phyloP scores from a whole-genome alignment of 1,284 basidiomycete genomes.

The Trichosporon sp. region DNA sequence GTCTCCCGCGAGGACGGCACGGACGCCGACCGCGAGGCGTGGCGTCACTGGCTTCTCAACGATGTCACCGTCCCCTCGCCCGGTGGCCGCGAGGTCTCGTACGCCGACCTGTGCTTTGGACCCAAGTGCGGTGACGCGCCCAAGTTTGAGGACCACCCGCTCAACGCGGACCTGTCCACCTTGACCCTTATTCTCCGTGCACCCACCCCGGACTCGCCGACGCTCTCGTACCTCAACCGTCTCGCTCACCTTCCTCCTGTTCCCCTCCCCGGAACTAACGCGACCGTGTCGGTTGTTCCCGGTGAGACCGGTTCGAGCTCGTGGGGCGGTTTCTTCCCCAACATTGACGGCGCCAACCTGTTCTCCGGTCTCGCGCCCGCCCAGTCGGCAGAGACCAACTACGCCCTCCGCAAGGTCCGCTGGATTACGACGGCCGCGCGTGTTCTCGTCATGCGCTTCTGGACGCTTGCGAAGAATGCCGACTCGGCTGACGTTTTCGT shows the following conservation, averaged over 20 bases:
- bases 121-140: conserved; percentile 26
- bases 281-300: conserved; percentile 34
- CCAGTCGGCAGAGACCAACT: conserved; percentile 23
- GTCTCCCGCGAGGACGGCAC: conserved; percentile 34
- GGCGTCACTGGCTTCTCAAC: conserved; percentile 41
- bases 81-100: conserved; percentile 24
- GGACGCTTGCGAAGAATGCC: conserved; percentile 82
- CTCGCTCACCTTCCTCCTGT: conserved; percentile 51
- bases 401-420: conserved; percentile 66
- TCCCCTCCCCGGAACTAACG: conserved; percentile 27
- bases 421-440: conserved; percentile 83
- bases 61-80: conserved; percentile 30
- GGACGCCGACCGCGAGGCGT: conserved; percentile 27
- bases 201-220: conserved; percentile 53
- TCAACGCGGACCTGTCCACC: conserved; percentile 38
- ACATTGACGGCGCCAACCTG: conserved; percentile 37
- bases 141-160: conserved; percentile 33
- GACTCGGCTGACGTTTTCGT: conserved; percentile 94
- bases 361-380: conserved; percentile 29
- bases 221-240: conserved; percentile 56
- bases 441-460: conserved; percentile 77
- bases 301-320: conserved; percentile 16
- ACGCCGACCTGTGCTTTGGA: conserved; percentile 38
- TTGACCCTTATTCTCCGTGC: conserved; percentile 41
- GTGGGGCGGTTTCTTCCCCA: conserved; percentile 41